These are phyloP conservation scores for Phytophthora hybrid DNA, from an alignment of 352 stramenopile species.

Conservation along the genomic window DNA sequence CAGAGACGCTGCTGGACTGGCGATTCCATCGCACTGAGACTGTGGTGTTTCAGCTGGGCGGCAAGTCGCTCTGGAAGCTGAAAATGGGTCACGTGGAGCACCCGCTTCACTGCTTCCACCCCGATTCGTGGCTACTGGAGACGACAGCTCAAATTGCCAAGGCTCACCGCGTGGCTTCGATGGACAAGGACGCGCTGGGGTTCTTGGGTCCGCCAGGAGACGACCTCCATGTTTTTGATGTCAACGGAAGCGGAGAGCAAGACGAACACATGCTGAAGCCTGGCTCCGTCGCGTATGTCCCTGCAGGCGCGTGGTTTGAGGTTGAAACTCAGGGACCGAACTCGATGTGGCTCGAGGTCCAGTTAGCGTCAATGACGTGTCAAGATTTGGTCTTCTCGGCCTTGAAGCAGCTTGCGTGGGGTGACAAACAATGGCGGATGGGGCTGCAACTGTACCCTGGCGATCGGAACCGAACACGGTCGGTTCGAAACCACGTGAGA, in stretches of 20 bases:
- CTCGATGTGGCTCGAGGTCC: conserved; percentile 56
- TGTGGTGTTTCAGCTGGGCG: conserved; percentile 54
- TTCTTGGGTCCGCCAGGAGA: conserved; percentile 30
- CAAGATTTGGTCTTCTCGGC: conserved; percentile 36
- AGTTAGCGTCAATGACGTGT: conserved; percentile 38
- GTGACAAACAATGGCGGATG: conserved; percentile 39
- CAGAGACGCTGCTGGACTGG: conserved; percentile 39
- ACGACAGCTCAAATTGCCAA: conserved; percentile 28
- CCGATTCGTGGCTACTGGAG: conserved; percentile 23
- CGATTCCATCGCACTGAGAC: conserved; percentile 49
- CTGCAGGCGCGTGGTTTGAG: conserved; percentile 59
- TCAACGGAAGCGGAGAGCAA: conserved; percentile 13
- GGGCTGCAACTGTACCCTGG: conserved; percentile 22
- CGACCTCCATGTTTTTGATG: conserved; percentile 36
- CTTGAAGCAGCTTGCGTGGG: conserved; percentile 40
- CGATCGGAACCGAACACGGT: conserved; percentile 14
- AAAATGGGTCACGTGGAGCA: conserved; percentile 28
- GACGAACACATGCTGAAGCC: conserved; percentile 34
- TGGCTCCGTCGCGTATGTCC: conserved; percentile 63
- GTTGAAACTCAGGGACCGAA: conserved; percentile 28
- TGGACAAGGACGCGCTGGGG: not conserved
- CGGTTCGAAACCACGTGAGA: conserved; percentile 18
- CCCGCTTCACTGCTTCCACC: conserved; percentile 42
- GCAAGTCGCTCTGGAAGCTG: conserved; percentile 41
- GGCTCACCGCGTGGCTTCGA: conserved; percentile 21